Base-by-base conservation (phyloP, 2,329 filamentous ascomycete genomes). In the Aspergillus novofumigatus region DNA sequence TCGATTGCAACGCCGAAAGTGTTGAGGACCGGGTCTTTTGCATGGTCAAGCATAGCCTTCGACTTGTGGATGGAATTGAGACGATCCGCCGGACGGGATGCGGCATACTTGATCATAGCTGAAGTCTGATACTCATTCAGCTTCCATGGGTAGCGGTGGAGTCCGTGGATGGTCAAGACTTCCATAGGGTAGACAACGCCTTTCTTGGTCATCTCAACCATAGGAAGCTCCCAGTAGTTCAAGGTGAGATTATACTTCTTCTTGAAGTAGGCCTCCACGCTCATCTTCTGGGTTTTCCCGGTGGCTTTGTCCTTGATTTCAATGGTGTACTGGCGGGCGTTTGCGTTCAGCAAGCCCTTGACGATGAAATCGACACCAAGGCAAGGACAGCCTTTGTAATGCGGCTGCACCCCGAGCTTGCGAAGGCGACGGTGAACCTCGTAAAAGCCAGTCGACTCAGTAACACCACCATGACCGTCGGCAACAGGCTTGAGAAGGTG, bases 41-140 rank as follows among this genome's bases (percentile, higher is more conserved):
- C 63, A 85, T 91, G 94, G 9, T 85, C 77, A 0, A 93, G 80
- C 62, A 88, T 82, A 0, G 76, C 69, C 8, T 96, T 83, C 17
- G 89, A 89, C 3, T 82, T 71, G 51, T 86, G 76, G 64, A 97
- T 92, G 21, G 89, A 84, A 0, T 71, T 65, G 62, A 85, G 83
- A n/a, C 94, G 89, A 29, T 86, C 71, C 0, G 72, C 70, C 0
- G 94, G 94, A 1, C 87, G 83, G 5, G 89, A 91, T 4, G 96
- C 93, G 0, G 93, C 92, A 66, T 93, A 91, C 72, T 89, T 93
- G 78, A 99, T 97, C 94, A 99, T 99, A 4, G 82, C 76, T 0
- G 87, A 78, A 0, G 93, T 97, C 76, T 96, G 80, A 0, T 68
- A 67, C 54, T 86, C 83, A 52, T 80, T 80, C 49, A 86, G 70